Conservation (phyloP, 305 asterid species). For the Fraxinus velutina region DNA sequence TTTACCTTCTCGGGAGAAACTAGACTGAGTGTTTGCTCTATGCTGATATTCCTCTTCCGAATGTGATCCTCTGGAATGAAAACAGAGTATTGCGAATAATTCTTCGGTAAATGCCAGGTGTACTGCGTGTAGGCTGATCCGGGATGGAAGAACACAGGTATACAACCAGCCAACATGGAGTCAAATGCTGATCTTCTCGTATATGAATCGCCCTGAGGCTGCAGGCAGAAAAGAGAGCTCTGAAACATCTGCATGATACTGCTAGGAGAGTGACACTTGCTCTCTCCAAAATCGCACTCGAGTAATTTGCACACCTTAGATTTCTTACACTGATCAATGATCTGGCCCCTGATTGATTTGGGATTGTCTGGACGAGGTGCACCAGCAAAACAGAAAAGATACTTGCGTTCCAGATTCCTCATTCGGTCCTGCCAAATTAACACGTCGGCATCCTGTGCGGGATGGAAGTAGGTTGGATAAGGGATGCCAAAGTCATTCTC, state of each 20-base stretch:
- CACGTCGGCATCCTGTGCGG: constrained; percentile 62
- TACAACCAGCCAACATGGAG: constrained; percentile 81
- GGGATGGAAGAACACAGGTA: constrained; percentile 84
- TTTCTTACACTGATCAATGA: constrained; percentile 66
- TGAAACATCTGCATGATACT: constrained; percentile 79
- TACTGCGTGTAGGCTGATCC: constrained; percentile 85
- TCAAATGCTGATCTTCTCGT: constrained; percentile 87
- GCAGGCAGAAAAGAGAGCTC: constrained; percentile 71
- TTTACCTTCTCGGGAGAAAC: constrained; percentile 49
- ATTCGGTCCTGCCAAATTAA: constrained; percentile 66
- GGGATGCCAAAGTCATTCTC: constrained; percentile 75
- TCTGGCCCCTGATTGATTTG: constrained; percentile 66
- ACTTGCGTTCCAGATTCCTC: constrained; percentile 51
- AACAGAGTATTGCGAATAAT: constrained; percentile 59
- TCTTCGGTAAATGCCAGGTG: constrained; percentile 78
- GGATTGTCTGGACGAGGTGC: constrained; percentile 66
- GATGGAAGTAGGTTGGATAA: constrained; percentile 83
- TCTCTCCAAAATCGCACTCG: constrained; percentile 65
- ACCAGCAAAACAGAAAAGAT: constrained; percentile 87
- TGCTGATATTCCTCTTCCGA: constrained; percentile 44
- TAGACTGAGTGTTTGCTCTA: constrained; percentile 54
- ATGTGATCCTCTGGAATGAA: constrained; percentile 66
- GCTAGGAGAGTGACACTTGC: constrained; percentile 76
- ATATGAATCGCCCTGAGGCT: constrained; percentile 82
- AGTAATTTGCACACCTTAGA: constrained; percentile 49